Evolutionary conservation across 768 basidiomycete species (phyloP).

Genomic region (Hirschioporus abietinus): DNA sequence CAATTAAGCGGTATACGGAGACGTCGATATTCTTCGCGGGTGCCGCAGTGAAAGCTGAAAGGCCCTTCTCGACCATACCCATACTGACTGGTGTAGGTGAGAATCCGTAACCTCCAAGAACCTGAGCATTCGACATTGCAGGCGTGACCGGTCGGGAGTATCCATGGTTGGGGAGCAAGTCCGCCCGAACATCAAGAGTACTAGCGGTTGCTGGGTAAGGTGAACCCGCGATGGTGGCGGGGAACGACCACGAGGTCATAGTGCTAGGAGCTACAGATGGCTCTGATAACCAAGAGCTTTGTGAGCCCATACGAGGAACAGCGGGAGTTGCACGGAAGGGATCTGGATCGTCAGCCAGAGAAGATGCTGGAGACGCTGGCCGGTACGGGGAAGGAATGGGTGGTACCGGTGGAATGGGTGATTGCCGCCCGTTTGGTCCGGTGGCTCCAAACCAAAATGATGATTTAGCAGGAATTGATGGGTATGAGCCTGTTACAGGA

Average conservation of each 20-base stretch:
- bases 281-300: slow-evolving; percentile 72
- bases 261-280: slow-evolving; percentile 52
- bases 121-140: slow-evolving; percentile 51
- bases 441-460: slow-evolving; percentile 57
- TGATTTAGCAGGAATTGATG: slow-evolving; percentile 41
- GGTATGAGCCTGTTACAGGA: slow-evolving; percentile 30
- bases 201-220: slow-evolving; percentile 32
- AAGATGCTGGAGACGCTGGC: slow-evolving; percentile 37
- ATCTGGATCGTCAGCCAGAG: slow-evolving; percentile 42
- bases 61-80: slow-evolving; percentile 48
- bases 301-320: slow-evolving; percentile 49
- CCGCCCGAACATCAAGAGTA: slow-evolving; percentile 37
- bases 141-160: slow-evolving; percentile 46
- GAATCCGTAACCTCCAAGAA: slow-evolving; percentile 66
- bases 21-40: slow-evolving; percentile 49
- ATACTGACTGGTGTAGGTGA: slow-evolving; percentile 27
- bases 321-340: slow-evolving; percentile 48
- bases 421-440: slow-evolving; percentile 34
- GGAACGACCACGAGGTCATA: slow-evolving; percentile 65
- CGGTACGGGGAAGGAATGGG: slow-evolving; percentile 56
- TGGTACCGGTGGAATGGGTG: slow-evolving; percentile 48
- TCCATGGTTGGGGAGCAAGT: slow-evolving; percentile 31
- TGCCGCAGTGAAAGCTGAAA: slow-evolving; percentile 37
- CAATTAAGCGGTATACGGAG: slow-evolving; percentile 46
- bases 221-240: slow-evolving; percentile 34